Evolutionary conservation across 2,329 filamentous ascomycete species (phyloP), one percentile per base, ranked within the genome.

Genomic region (Calonectria hawksworthii): DNA sequence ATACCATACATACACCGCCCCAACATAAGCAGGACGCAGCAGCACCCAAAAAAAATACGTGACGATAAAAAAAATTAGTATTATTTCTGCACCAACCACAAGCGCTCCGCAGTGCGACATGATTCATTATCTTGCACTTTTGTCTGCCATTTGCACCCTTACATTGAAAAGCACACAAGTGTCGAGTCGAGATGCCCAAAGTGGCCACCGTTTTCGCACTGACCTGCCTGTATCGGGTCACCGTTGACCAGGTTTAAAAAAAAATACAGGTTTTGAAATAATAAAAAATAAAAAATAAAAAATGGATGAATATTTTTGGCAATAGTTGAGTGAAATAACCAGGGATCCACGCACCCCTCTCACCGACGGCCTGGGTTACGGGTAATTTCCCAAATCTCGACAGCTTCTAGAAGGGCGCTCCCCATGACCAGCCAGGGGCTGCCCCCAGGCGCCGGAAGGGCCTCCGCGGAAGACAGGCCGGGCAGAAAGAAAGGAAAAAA

Each of bases 321-420:
- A 69, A 67, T 76, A 69, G 72, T 67, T 74, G 67, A 44, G 41
- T 32, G 64, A 52, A 68, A 50, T 59, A 67, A 51, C 70, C 70
- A 72, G 64, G 70, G 41, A 38, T 51, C 66, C 41, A 70, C 54
- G 54, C 70, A 61, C 52, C 70, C 74, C 70, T 73, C 70, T 68
- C 56, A 68, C 72, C 73, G 68, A 67, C 32, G 70, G 38, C 54
- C 68, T 44, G 70, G 68, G 56, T 71, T 67, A 44, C 64, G 74
- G 73, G 67, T 70, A 76, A 76, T 76, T 77, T 76, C 74, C 73
- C 72, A 74, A 47, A 77, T 76, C 76, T 78, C 74, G 72, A 76
- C 51, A 72, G 77, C 75, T 81, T 81, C 80, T 81, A 81, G 80
- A 81, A 81, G 77, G 63, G 71, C 41, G 30, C 41, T 61, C 68